phyloP scores from a whole-genome alignment of 352 stramenopile genomes.

The Pilasporangium apinafurcum region DNA sequence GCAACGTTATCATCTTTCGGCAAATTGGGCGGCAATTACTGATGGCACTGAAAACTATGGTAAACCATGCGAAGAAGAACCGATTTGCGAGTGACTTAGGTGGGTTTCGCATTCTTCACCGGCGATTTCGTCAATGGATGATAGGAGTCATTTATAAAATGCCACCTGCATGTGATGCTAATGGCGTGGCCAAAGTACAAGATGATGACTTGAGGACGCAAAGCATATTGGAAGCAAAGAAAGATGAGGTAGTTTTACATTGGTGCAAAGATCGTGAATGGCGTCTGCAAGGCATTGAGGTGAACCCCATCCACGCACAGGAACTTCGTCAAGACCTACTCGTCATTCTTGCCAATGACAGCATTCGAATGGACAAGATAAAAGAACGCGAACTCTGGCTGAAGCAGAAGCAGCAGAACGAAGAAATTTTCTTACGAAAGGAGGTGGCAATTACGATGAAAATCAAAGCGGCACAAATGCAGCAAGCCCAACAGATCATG shows the following conservation, averaged over 20 bases:
- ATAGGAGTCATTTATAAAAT: conserved; percentile 24
- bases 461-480: conserved; percentile 36
- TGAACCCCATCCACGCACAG: conserved; percentile 23
- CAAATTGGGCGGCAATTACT: conserved; percentile 31
- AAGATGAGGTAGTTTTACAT: conserved; percentile 18
- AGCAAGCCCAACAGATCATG: conserved; percentile 42
- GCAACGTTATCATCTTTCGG: conserved; percentile 48
- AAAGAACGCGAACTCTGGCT: conserved; percentile 27
- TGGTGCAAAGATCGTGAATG: conserved; percentile 46
- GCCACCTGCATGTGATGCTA: background rate
- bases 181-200: background rate
- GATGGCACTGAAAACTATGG: conserved; percentile 9
- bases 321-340: conserved; percentile 29
- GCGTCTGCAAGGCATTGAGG: conserved; percentile 30
- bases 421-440: conserved; percentile 43
- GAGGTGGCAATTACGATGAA: conserved; percentile 36
- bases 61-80: conserved; percentile 29
- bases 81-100: conserved; percentile 48
- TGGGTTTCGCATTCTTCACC: conserved; percentile 26
- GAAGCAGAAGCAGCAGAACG: conserved; percentile 21
- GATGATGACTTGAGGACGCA: background rate
- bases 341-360: conserved; percentile 22
- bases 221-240: too few species aligned
- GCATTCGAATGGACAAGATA: conserved; percentile 19
- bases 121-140: conserved; percentile 40